Conservation (phyloP, 495 filamentous ascomycete species). For the Xylaria scruposa region DNA sequence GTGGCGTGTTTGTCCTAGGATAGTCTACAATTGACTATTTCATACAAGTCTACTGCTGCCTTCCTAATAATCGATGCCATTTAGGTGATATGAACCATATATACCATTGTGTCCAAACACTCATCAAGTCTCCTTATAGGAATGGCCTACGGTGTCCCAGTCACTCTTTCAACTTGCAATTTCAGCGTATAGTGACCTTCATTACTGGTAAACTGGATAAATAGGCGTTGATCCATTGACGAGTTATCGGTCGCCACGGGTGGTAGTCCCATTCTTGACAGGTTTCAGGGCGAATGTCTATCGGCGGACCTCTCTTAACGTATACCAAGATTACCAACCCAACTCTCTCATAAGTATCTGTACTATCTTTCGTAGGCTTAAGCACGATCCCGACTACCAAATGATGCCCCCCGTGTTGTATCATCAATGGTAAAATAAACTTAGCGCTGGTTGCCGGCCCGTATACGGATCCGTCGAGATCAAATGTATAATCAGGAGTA, state of each 20-base stretch:
- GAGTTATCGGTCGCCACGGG: slow-evolving; percentile 10
- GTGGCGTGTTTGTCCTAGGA: not conserved
- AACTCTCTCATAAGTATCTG: slow-evolving; percentile 5
- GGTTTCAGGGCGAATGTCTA: not conserved
- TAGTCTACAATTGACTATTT: slow-evolving; percentile 14
- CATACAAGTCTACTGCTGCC: not conserved
- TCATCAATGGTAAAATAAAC: slow-evolving; percentile 10
- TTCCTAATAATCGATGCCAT: not conserved
- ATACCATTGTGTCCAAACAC: not conserved
- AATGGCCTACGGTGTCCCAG: not conserved
- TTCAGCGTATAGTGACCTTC: not conserved
- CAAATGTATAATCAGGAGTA: slow-evolving; percentile 7
- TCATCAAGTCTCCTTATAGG: too few relatives aligned
- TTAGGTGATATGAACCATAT: not conserved
- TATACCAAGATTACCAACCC: slow-evolving; percentile 11
- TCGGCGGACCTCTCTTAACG: slow-evolving; percentile 1
- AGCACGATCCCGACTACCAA: not conserved
- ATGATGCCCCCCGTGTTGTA: slow-evolving; percentile 9
- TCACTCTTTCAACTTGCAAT: not conserved
- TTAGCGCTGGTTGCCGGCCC: not conserved
- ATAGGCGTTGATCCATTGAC: slow-evolving; percentile 11
- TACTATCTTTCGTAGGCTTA: not conserved
- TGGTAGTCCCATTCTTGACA: slow-evolving; percentile 18
- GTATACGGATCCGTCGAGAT: not conserved
- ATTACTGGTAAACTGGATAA: not conserved